phyloP scores from a whole-genome alignment of 805 yeast species.

The Nakazawaea wyomingensis region DNA sequence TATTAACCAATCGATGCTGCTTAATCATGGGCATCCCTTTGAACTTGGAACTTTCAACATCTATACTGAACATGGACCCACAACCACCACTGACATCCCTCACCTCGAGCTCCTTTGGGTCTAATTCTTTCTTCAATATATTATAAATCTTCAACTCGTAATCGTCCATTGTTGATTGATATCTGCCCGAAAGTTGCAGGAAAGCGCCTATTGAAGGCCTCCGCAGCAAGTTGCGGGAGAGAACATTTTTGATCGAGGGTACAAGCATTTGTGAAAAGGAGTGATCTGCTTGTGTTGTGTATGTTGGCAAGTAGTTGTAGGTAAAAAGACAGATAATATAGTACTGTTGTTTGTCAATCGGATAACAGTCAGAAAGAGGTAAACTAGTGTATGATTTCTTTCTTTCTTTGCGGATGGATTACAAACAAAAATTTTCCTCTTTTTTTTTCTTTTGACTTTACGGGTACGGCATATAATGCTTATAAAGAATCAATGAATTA shows the following conservation, averaged over 20 bases:
- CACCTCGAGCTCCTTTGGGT: slow-evolving; percentile 62
- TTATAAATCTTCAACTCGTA: slow-evolving; percentile 62
- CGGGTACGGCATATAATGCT: neutral
- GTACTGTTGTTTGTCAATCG: too few species aligned
- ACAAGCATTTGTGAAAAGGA: too few species aligned
- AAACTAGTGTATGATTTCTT: too few species aligned
- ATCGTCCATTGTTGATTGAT: slow-evolving; percentile 34
- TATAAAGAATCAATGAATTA: too few species aligned
- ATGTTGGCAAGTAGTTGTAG: too few species aligned
- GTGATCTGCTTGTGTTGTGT: too few species aligned
- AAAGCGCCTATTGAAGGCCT: neutral
- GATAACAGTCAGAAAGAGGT: too few species aligned
- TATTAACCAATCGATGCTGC: slow-evolving; percentile 89
- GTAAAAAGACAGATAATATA: too few species aligned
- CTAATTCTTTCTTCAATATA: slow-evolving; percentile 47
- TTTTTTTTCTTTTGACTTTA: neutral
- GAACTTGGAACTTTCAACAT: slow-evolving; percentile 66
- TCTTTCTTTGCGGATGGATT: neutral
- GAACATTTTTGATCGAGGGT: too few species aligned
- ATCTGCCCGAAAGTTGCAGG: neutral
- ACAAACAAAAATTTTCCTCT: neutral
- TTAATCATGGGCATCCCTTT: slow-evolving; percentile 80
- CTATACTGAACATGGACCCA: slow-evolving; percentile 95
- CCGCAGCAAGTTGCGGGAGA: neutral
- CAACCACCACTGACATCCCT: slow-evolving; percentile 92